Conservation (phyloP, 1,284 basidiomycete species). For the Mrakiaceae sp. region DNA sequence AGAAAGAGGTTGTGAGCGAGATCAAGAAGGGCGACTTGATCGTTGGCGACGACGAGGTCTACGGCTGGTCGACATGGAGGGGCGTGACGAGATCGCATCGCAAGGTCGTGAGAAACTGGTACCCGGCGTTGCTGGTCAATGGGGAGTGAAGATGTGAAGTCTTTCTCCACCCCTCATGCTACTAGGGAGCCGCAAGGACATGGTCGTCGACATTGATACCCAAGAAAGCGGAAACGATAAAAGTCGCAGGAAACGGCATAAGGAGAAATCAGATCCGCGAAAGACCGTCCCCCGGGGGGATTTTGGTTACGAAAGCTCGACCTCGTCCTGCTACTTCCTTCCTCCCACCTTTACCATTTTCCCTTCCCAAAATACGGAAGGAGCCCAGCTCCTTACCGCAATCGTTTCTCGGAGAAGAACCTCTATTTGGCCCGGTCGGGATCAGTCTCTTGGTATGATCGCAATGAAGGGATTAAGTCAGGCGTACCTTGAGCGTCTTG, state of each 20-base stretch:
- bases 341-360: no score
- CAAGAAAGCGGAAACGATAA: background rate
- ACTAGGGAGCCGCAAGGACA: no score
- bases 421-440: background rate
- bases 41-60: background rate
- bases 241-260: background rate
- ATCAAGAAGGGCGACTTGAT: background rate
- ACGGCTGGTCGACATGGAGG: background rate
- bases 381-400: background rate
- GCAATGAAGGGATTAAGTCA: background rate
- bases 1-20: background rate
- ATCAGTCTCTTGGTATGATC: background rate
- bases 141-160: background rate
- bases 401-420: conserved; percentile 18
- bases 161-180: background rate
- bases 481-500: conserved; percentile 14
- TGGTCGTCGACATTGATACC: no score
- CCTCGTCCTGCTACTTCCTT: no score
- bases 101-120: background rate
- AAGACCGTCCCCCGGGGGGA: no score
- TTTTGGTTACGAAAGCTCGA: no score
- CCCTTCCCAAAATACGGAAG: no score
- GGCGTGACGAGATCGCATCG: background rate
- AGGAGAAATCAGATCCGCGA: background rate
- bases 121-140: background rate